Evolutionary conservation across 805 yeast genomes (phyloP).

Genomic region (Lachancea cidri): DNA sequence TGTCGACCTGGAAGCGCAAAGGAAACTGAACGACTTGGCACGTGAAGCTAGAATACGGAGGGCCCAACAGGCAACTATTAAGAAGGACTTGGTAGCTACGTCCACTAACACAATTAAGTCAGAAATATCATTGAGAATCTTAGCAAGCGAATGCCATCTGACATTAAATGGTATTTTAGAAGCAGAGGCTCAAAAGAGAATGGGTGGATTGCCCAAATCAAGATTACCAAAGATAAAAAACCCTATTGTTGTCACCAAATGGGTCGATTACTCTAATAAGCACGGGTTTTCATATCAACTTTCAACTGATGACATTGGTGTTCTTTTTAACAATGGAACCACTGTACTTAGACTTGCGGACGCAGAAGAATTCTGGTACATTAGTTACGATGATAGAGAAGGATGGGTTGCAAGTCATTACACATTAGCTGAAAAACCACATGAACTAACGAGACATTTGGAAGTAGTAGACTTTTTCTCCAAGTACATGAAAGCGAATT

Average conservation of each 20-base stretch:
- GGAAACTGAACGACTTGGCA: constrained; percentile 31
- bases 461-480: constrained; percentile 86
- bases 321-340: constrained; percentile 77
- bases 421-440: constrained; percentile 39
- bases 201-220: constrained; percentile 34
- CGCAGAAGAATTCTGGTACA: constrained; percentile 61
- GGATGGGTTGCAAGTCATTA: constrained; percentile 55
- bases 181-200: constrained; percentile 42
- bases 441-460: constrained; percentile 57
- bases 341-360: constrained; percentile 70
- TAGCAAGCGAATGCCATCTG: constrained; percentile 43
- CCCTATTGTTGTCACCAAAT: constrained; percentile 78
- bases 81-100: constrained; percentile 29
- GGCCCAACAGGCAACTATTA: constrained; percentile 31
- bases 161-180: constrained; percentile 42
- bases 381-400: constrained; percentile 42
- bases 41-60: constrained; percentile 33
- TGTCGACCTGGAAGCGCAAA: constrained; percentile 35
- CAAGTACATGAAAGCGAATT: constrained; percentile 85
- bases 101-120: constrained; percentile 35
- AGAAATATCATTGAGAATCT: constrained; percentile 34
- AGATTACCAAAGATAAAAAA: constrained; percentile 34
- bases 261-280: constrained; percentile 97
- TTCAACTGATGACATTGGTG: constrained; percentile 86
- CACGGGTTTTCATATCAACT: constrained; percentile 94